Conservation (phyloP, 306 rosid species). For the Quercus dentata region DNA sequence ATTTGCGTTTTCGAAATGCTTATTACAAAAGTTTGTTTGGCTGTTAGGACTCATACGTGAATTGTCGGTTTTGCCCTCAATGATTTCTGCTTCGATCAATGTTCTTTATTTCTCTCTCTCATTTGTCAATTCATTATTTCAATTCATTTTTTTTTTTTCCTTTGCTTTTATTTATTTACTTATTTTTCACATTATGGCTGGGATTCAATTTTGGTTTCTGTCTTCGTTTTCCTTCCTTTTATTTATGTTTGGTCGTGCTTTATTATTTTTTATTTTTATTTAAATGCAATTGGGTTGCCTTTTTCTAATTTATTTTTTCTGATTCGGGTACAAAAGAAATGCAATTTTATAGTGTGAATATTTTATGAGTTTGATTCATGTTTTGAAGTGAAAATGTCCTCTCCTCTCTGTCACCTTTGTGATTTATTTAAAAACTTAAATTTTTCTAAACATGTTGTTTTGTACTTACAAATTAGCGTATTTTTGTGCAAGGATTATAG, state of each 20-base stretch:
- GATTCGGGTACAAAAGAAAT: no score
- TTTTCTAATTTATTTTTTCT: neutral
- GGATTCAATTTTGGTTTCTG: neutral
- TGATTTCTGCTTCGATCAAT: conserved; percentile 8
- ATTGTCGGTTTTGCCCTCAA: conserved; percentile 16
- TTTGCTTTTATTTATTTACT: neutral
- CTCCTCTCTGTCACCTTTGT: no score
- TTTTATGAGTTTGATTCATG: no score
- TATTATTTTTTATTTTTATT: neutral
- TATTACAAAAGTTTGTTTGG: neutral
- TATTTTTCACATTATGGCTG: neutral
- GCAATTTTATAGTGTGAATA: no score
- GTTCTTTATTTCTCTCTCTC: neutral
- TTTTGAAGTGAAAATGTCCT: no score
- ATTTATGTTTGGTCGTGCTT: neutral
- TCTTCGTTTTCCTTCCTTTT: neutral
- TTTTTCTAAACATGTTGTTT: no score
- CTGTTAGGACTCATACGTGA: neutral
- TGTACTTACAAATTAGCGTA: no score
- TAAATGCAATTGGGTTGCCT: neutral
- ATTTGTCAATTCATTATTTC: neutral
- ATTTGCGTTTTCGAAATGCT: neutral
- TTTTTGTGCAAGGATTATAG: no score
- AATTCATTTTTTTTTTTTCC: neutral
- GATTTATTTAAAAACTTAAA: no score